These are phyloP conservation scores for Populus simonii DNA, from an alignment of 345 rosid genomes.

Conservation along the genomic window DNA sequence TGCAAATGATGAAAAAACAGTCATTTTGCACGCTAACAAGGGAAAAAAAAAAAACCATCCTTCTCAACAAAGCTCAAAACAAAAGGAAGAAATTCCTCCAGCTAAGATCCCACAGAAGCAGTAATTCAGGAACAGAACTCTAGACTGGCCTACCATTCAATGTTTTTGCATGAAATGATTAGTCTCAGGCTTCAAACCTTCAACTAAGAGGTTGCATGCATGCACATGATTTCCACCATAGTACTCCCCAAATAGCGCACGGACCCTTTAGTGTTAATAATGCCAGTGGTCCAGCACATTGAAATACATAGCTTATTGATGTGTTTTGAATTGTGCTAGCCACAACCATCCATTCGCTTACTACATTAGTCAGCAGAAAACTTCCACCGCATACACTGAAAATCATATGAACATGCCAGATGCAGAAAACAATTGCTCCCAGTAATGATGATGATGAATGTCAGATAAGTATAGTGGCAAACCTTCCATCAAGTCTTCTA, in stretches of 20 bases:
- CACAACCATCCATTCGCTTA: not conserved
- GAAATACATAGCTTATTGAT: not conserved
- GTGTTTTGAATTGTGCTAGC: not conserved
- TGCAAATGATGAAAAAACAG: not conserved
- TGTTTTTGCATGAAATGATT: not conserved
- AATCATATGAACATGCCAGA: not conserved
- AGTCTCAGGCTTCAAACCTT: not conserved
- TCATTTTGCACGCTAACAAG: not conserved
- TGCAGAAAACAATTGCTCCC: not conserved
- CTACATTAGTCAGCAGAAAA: not conserved
- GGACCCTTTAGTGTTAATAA: not conserved
- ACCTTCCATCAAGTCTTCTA: slow-evolving; percentile 94
- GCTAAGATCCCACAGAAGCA: not conserved
- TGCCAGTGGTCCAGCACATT: not conserved
- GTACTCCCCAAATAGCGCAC: not conserved
- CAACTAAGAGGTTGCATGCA: not conserved
- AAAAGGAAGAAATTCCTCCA: not conserved
- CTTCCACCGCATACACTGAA: not conserved
- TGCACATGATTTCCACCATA: not conserved
- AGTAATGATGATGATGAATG: not conserved
- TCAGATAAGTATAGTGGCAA: not conserved
- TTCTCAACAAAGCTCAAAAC: not conserved
- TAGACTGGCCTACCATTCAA: not conserved
- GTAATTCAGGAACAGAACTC: not conserved
- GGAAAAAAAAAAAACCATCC: not conserved